Evolutionary conservation across 139 green algal genomes (phyloP), one percentile per base, ranked within the genome.

Genomic region (Penium margaritaceum): DNA sequence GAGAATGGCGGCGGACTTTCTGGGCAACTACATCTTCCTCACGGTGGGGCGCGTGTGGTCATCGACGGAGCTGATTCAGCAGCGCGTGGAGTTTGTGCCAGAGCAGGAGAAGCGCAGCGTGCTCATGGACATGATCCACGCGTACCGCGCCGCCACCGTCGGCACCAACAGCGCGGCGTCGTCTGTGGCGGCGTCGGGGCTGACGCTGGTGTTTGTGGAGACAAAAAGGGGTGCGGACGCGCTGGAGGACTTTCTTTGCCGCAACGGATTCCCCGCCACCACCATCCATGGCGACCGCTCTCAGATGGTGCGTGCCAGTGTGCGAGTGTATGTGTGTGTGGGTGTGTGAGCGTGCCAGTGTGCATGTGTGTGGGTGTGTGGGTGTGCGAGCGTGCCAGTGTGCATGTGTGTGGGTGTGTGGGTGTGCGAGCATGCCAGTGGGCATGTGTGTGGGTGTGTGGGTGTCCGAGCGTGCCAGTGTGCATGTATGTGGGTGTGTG

Each of bases 21-120:
- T 97, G 65, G 63, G 88, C 78, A 89, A 97, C 87, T 97, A 98
- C 84, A 90, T 98, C 72, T 98, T 97, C 89, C 86, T 98, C 21
- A 89, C 92, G 34, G 90, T 96, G 2, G 93, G 93, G 12, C 88
- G 93, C 75, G 92, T 98, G 14, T 93, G 94, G n/a, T 96, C 90
- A 44, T 94, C 86, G 62, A 97, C 90, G 35, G 90, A 96, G 58
- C 88, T 97, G 27, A 97, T 97, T 65, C 87, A 94, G 74, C 92
- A 96, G 87, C 83, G 89, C 74, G 81, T 97, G 3, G 88, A 94
- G 86, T 93, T 88, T 34, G 90, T 97, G 21, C 71, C 78, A 1
- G 33, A 71, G n/a, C 54, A 86, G 34, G 90, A 95, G 70, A 97
- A 96, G 86, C 85, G 90, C 69, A 85, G 90, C 75, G 90, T 92